Evolutionary conservation across 495 filamentous ascomycete species (phyloP).

Genomic region (Penicillium waksmanii): DNA sequence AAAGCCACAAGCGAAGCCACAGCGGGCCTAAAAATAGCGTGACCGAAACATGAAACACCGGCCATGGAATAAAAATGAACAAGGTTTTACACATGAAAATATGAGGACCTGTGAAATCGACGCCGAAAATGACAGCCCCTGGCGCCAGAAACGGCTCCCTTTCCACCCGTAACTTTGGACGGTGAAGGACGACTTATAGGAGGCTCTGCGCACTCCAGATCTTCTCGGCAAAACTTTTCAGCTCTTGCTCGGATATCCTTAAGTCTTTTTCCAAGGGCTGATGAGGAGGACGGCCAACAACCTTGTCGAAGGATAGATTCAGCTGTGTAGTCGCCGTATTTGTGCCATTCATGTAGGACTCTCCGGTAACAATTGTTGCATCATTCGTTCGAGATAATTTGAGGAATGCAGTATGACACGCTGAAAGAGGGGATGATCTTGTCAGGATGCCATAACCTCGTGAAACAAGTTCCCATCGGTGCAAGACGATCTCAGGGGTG

Average conservation of each 20-base stretch:
- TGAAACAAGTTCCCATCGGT: conserved; percentile 23
- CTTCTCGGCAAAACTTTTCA: conserved; percentile 23
- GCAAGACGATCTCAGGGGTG: conserved; percentile 22
- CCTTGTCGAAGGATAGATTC: conserved; percentile 25
- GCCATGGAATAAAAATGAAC: not conserved
- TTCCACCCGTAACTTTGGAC: no score
- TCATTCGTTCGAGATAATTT: conserved; percentile 25
- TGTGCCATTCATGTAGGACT: conserved; percentile 20
- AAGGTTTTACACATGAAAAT: not conserved
- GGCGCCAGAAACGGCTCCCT: no score
- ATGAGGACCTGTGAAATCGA: no score
- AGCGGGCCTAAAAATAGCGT: conserved; percentile 5
- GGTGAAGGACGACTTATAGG: conserved; percentile 14
- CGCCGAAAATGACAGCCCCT: no score
- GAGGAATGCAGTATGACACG: conserved; percentile 21
- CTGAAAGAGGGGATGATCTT: conserved; percentile 16
- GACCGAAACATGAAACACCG: not conserved
- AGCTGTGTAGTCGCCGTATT: conserved; percentile 22
- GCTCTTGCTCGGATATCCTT: conserved; percentile 24
- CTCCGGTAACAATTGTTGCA: conserved; percentile 21
- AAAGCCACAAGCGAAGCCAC: conserved; percentile 7
- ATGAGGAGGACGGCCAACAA: conserved; percentile 24
- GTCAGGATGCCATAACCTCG: conserved; percentile 14
- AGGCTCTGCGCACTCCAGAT: conserved; percentile 25
- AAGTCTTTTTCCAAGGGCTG: conserved; percentile 23